Percentiles rank a stretch among this genome's conserved stretches.
Evolutionary conservation across 768 basidiomycete species (phyloP).

Genomic region (Mycena rebaudengoi): DNA sequence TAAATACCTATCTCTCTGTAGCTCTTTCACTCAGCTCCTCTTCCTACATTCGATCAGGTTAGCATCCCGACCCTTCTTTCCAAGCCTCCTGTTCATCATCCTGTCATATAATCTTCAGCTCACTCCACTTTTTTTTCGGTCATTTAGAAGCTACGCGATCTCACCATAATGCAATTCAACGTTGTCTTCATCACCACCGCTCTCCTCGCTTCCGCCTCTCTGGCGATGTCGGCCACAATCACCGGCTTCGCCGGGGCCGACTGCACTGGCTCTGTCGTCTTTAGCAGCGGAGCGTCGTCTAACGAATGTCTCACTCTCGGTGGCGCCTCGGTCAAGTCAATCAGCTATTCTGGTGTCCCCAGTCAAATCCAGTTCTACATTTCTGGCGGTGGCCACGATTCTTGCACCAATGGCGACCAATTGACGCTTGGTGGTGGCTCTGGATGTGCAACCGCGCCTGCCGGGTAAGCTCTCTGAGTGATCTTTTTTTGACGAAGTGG

Average conservation of each 20-base stretch:
- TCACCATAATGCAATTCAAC: conserved; percentile 30
- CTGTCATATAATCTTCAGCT: conserved; percentile 3
- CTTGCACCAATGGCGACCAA: no score
- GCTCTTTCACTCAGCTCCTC: conserved; percentile 4
- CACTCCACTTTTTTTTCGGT: conserved; percentile 2
- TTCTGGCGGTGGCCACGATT: no score
- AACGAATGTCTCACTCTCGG: not conserved
- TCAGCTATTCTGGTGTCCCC: no score
- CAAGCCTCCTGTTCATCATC: not conserved
- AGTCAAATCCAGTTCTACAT: no score
- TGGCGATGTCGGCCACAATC: not conserved
- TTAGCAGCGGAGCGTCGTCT: not conserved
- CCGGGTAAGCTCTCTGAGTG: not conserved
- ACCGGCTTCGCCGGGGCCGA: not conserved
- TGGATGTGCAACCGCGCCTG: conserved; percentile 28
- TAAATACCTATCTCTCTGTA: not conserved
- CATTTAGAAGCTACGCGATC: conserved; percentile 24
- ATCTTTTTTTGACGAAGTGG: not conserved
- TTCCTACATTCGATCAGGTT: conserved; percentile 1
- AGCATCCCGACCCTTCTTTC: no score
- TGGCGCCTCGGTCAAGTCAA: not conserved
- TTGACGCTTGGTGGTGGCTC: no score
- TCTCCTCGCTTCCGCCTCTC: not conserved
- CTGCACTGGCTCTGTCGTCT: not conserved
- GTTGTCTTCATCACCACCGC: not conserved